Base-by-base conservation (phyloP, 2,329 filamentous ascomycete genomes). In the Zymoseptoria tritici region DNA sequence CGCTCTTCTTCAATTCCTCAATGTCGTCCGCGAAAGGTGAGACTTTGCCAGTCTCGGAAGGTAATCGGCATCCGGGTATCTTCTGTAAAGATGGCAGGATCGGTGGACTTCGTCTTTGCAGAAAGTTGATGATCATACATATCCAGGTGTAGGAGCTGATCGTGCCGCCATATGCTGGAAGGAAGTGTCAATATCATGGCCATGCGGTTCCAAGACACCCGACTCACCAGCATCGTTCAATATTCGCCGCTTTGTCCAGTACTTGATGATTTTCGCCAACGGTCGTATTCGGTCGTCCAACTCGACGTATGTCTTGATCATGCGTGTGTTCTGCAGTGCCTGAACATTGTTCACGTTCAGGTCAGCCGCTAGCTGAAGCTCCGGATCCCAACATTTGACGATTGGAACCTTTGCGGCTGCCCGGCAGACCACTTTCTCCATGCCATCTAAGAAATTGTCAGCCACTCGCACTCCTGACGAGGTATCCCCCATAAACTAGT, bases 61-160 rank as follows among this genome's bases (percentile, higher is more conserved):
- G 76, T 57, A 83, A 77, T 67, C 84, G 84, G 65, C 86, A 79
- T 66, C 87, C 82, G 4, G 84, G 80, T 21, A 84, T 81, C 70
- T 91, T 87, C 72, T 97, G 94, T 36, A 99, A 80, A 16, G 89
- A 85, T 3, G 94, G 94, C 21, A 99, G 77, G 57, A 99, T 84
- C 0, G 93, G 89, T 16, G 91, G 89, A 61, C 88, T 82, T 68
- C 91, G 86, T 56, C 91, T 88, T 76, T 99, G 94, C 24, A 99
- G 82, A 71, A 97, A 99, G 67, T 91, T 95, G 72, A 99, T 88
- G 66, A 97, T 96, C 81, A 99, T 85, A 75, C 94, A 99, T 72
- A 97, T 97, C 94, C 94, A 99, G 21, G 94, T 97, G 73, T 99
- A 99, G 19, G 94, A 99, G 75, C 93, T 97, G 61, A 99, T 81